These are phyloP conservation scores for Mortierella sp. DNA, from an alignment of 371 early-diverging fungal species.

Conservation along the genomic window DNA sequence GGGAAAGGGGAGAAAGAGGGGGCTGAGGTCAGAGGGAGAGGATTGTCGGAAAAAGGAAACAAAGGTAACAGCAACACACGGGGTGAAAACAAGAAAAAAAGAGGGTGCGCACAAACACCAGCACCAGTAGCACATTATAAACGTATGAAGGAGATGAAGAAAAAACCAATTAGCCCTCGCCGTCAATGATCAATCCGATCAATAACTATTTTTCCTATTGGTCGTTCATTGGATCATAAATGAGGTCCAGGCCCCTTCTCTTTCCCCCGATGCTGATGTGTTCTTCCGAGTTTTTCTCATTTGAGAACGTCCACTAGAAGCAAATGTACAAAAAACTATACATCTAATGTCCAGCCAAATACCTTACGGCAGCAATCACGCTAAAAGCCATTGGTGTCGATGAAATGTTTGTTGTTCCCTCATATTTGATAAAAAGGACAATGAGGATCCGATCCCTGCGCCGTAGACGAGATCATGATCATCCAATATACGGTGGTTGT, in stretches of 20 bases:
- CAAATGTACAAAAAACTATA: not conserved
- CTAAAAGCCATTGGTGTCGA: no score
- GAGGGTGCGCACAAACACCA: not conserved
- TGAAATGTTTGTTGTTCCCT: no score
- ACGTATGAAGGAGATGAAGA: no score
- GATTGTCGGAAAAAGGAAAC: constrained; percentile 10
- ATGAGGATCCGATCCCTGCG: not conserved
- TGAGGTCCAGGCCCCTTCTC: no score
- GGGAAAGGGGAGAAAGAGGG: not conserved
- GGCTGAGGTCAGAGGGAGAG: not conserved
- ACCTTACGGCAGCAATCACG: no score
- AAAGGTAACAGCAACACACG: not conserved
- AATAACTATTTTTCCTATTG: no score
- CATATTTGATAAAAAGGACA: not conserved
- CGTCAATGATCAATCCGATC: no score
- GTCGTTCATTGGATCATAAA: no score
- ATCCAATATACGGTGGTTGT: not conserved
- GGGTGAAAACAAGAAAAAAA: not conserved
- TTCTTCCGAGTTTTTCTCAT: not conserved
- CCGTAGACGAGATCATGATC: not conserved
- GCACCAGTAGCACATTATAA: no score
- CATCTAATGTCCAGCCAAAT: no score
- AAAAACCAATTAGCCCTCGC: no score
- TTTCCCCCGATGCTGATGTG: not conserved
- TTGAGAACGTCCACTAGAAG: not conserved